Evolutionary conservation across 78 protist species (phyloP), one percentile per base, ranked within the genome.

Genomic region (Diacronema lutheri): DNA sequence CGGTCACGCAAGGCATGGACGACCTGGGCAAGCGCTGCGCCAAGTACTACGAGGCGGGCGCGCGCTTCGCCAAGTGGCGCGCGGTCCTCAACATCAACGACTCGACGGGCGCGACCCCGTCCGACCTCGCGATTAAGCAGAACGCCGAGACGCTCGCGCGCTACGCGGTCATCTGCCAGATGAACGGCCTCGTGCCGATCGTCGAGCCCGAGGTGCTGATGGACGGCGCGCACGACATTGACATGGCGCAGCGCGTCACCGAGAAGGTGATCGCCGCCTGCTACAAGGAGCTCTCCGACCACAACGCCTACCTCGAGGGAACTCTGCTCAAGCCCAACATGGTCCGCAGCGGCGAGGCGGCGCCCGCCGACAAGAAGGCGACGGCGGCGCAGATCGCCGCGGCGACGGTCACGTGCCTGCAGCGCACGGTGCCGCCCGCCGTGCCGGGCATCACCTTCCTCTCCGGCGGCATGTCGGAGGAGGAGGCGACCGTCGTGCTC

Each of bases 31-130:
- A 92, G 62, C 90, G 97, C 25, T 86, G 93, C 83, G 78, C 66
- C 62, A 56, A 90, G 77, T 97, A 96, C 93, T 92, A 96, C 91
- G 57, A 83, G 76, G 86, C 85, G 62, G 98, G 98, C 58, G 98
- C 97, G n/a, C 91, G 96, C 85, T 97, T 97, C 81, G 93, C 97
- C 89, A 97, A 97, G 94, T 95, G 96, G 96, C 90, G 96, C 46
- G 91, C 65, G 35, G 97, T 89, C 57, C 44, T 94, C 84, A 90
- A 90, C 79, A 92, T 97, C 86, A 88, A 88, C 88, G 86, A 86
- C 65, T 64, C 50, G 35, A 64, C 79, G 4, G 86, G 69, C 23
- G 21, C 21, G n/a, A 44, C 50, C 50, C 96, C 96, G 38, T 94
- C 97, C 10, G 86, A 89, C 80, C 79, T 80, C 56, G 71, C 95